Evolutionary conservation across 2,329 filamentous ascomycete species (phyloP).

Genomic region (Dactylella cylindrospora): DNA sequence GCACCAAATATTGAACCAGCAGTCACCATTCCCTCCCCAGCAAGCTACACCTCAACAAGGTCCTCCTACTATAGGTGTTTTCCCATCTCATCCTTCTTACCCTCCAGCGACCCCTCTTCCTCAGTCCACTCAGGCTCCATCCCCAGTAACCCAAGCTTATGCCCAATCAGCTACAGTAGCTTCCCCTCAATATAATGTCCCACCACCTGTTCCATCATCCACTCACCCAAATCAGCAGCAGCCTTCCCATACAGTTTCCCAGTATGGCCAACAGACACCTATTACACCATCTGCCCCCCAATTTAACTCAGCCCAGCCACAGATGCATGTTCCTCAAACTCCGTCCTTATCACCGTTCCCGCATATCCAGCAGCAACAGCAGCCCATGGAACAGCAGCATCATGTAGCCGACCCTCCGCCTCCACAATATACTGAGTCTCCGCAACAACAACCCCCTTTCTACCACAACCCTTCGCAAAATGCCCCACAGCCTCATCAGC

Average conservation of each 20-base stretch:
- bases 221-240: slow-evolving; percentile 7
- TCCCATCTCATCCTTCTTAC: background rate
- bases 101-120: background rate
- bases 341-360: too few species aligned
- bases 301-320: too few species aligned
- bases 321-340: too few species aligned
- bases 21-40: background rate
- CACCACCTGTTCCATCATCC: slow-evolving; percentile 12
- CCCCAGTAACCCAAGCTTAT: too few species aligned
- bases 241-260: background rate
- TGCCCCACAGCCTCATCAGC: too few species aligned
- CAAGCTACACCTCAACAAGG: background rate
- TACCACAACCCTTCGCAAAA: too few species aligned
- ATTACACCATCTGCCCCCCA: slow-evolving; percentile 27
- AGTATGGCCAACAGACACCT: slow-evolving; percentile 9
- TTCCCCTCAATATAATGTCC: background rate
- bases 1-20: background rate
- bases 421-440: too few species aligned
- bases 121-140: background rate
- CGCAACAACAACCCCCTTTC: too few species aligned
- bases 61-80: background rate
- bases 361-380: too few species aligned
- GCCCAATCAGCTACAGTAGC: background rate
- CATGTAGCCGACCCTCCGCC: too few species aligned
- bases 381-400: too few species aligned